These are phyloP conservation scores for Globisporangium ultimum DNA, from an alignment of 352 stramenopile species.

Conservation along the genomic window DNA sequence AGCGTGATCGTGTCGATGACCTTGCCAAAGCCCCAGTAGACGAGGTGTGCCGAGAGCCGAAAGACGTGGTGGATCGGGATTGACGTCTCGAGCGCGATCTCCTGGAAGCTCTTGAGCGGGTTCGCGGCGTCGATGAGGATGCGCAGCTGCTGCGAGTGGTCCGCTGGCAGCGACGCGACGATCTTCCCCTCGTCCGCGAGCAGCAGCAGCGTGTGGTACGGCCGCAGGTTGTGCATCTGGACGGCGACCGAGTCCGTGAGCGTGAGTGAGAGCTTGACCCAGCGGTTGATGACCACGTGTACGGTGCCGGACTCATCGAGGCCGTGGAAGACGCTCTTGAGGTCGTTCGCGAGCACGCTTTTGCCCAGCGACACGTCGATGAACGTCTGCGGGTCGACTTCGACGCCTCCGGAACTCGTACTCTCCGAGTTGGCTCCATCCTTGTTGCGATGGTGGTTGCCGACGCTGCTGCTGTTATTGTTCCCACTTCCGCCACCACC, in stretches of 20 bases:
- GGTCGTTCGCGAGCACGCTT: constrained; percentile 80
- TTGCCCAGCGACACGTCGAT: constrained; percentile 78
- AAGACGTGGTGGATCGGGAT: constrained; percentile 83
- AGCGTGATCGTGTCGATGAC: constrained; percentile 83
- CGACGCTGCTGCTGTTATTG: constrained; percentile 11
- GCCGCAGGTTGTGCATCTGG: constrained; percentile 57
- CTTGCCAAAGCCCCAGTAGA: constrained; percentile 79
- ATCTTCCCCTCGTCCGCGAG: constrained; percentile 65
- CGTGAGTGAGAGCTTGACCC: constrained; percentile 84
- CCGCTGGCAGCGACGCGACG: constrained; percentile 56
- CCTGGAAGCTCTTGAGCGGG: constrained; percentile 83
- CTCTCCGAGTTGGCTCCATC: constrained; percentile 27
- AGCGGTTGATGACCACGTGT: constrained; percentile 83
- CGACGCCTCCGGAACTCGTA: constrained; percentile 21
- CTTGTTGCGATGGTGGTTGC: constrained; percentile 27
- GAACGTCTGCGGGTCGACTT: constrained; percentile 78
- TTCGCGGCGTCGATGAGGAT: constrained; percentile 72
- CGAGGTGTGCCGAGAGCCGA: constrained; percentile 74
- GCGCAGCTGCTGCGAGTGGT: constrained; percentile 75
- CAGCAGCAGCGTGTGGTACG: constrained; percentile 83
- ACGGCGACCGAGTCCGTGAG: constrained; percentile 64
- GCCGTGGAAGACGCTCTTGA: constrained; percentile 83
- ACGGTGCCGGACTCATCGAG: constrained; percentile 68
- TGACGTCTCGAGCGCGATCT: constrained; percentile 72
- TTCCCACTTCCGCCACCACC: constrained; percentile 8